These are phyloP conservation scores for Saccharomycopsis selenospora DNA, from an alignment of 805 yeast species.

Conservation along the genomic window DNA sequence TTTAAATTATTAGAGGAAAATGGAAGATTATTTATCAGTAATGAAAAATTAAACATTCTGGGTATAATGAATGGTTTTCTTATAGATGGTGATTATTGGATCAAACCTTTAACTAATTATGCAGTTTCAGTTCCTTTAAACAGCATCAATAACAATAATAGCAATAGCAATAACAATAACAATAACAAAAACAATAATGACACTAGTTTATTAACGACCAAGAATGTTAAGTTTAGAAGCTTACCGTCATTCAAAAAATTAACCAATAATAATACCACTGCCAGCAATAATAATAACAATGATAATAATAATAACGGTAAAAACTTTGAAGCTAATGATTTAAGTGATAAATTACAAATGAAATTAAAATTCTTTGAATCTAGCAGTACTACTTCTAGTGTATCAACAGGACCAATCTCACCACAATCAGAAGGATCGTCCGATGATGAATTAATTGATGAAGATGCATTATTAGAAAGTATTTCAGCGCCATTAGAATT, in stretches of 20 bases:
- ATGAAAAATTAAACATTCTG: slow-evolving; percentile 4
- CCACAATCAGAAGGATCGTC: slow-evolving; percentile 1
- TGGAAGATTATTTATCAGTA: slow-evolving; percentile 11
- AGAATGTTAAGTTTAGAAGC: neutral
- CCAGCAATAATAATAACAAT: too few species aligned
- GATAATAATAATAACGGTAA: too few species aligned
- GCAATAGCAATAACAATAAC: neutral
- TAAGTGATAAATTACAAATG: neutral
- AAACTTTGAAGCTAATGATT: neutral
- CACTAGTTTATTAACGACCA: neutral
- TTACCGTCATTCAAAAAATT: neutral
- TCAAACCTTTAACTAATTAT: slow-evolving; percentile 9
- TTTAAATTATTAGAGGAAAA: slow-evolving; percentile 5
- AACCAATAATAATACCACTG: neutral
- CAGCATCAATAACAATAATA: neutral
- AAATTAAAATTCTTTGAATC: slow-evolving; percentile 12
- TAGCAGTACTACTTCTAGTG: slow-evolving; percentile 3
- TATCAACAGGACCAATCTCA: slow-evolving; percentile 1
- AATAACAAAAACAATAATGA: slow-evolving; percentile 1
- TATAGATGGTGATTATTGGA: slow-evolving; percentile 9
- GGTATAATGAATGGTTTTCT: slow-evolving; percentile 17
- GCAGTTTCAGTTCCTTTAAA: slow-evolving; percentile 8
- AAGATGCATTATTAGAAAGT: slow-evolving; percentile 33
- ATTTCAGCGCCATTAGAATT: slow-evolving; percentile 55
- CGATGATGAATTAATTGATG: slow-evolving; percentile 29